These are phyloP conservation scores for Fusarium buharicum DNA, from an alignment of 2,329 filamentous ascomycete genomes.

Conservation along the genomic window DNA sequence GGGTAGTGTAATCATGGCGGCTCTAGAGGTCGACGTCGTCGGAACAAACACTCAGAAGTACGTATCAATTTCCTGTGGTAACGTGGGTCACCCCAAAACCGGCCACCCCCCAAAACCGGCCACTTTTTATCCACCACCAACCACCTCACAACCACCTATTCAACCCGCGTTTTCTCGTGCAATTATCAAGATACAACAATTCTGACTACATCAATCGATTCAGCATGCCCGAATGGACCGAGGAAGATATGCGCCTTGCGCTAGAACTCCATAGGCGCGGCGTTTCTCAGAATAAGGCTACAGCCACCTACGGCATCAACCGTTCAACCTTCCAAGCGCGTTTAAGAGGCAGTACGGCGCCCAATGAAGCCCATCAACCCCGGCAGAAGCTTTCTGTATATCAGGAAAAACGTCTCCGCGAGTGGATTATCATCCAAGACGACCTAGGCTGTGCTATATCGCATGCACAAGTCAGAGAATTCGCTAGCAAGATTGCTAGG, in stretches of 20 bases:
- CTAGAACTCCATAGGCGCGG: no score
- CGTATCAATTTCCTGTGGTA: neutral
- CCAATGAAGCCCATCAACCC: neutral
- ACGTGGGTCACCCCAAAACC: neutral
- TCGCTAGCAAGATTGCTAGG: neutral
- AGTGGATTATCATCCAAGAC: conserved; percentile 3
- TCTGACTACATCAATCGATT: no score
- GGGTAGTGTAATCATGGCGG: neutral
- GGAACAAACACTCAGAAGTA: conserved; percentile 10
- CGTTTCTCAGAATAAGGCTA: neutral
- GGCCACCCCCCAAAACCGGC: no score
- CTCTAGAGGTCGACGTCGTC: conserved; percentile 13
- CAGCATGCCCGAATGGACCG: neutral
- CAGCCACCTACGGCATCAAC: neutral
- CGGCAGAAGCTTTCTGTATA: neutral
- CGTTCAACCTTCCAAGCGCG: neutral
- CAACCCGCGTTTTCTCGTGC: no score
- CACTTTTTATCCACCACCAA: no score
- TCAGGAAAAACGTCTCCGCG: neutral
- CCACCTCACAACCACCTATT: no score
- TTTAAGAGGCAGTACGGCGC: neutral
- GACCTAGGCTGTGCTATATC: neutral
- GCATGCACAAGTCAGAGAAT: neutral
- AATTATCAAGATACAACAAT: no score
- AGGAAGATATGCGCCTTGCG: neutral